Evolutionary conservation across 202 grass and related monocot genomes (phyloP).

Genomic region (Elaeis oleifera): DNA sequence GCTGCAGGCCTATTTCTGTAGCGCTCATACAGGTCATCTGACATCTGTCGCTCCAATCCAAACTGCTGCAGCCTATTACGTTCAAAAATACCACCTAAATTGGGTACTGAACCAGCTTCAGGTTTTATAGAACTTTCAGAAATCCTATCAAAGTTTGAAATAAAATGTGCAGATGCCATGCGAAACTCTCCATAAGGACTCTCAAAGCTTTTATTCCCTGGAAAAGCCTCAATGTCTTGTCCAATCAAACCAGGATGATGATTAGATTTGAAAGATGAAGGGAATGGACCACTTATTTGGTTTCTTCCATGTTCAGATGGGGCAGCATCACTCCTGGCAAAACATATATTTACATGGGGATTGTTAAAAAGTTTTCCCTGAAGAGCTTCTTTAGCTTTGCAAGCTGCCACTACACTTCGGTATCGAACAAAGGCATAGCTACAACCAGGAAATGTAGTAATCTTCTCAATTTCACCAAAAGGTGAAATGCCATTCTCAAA

Average conservation of each 20-base stretch:
- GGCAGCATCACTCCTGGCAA: conserved; percentile 58
- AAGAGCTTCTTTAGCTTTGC: conserved; percentile 86
- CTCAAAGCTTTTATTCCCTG: conserved; percentile 32
- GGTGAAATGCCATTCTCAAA: conserved; percentile 62
- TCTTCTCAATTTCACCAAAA: conserved; percentile 69
- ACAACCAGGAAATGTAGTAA: conserved; percentile 77
- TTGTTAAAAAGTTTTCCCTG: conserved; percentile 94
- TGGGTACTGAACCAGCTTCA: conserved; percentile 23
- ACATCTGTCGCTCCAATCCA: conserved; percentile 36
- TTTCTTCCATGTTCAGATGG: conserved; percentile 38
- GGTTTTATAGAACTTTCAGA: conserved; percentile 25
- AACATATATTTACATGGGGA: conserved; percentile 83
- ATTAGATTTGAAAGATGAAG: conserved; percentile 28
- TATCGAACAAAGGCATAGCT: conserved; percentile 85
- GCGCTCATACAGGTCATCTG: conserved; percentile 43
- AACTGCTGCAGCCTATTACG: conserved; percentile 26
- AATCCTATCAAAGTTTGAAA: conserved; percentile 20
- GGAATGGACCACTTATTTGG: conserved; percentile 16
- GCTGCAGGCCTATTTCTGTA: conserved; percentile 29
- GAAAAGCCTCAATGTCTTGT: conserved; percentile 30
- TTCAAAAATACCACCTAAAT: conserved; percentile 28
- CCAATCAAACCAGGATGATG: conserved; percentile 23
- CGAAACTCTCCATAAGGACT: conserved; percentile 43
- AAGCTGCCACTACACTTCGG: conserved; percentile 58
- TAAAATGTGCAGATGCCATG: conserved; percentile 25